Evolutionary conservation across 2,329 filamentous ascomycete species (phyloP).

Genomic region (Lasiodiplodia citricola): DNA sequence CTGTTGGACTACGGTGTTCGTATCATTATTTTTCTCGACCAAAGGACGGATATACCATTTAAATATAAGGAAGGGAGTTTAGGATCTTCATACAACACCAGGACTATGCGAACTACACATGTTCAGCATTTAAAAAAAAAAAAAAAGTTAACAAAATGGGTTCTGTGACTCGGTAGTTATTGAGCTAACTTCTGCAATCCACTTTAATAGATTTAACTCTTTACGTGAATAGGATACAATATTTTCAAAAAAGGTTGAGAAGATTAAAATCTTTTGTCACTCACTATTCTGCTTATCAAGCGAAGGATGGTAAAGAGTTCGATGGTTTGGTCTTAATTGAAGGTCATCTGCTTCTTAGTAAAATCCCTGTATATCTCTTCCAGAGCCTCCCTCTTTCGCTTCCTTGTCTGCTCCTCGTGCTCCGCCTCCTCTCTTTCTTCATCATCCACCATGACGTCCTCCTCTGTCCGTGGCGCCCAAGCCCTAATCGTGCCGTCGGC

Average conservation of each 20-base stretch:
- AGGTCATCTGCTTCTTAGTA: conserved; percentile 19
- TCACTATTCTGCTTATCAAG: neutral
- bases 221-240: too few species aligned
- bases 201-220: too few species aligned
- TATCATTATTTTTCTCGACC: neutral
- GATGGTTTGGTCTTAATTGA: neutral
- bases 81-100: neutral
- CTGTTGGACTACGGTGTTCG: neutral
- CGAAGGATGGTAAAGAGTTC: neutral
- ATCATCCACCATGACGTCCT: conserved; percentile 52
- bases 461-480: conserved; percentile 70
- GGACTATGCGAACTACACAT: neutral
- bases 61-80: neutral
- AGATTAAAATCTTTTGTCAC: too few species aligned
- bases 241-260: too few species aligned
- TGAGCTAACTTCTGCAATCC: too few species aligned
- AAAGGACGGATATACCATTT: neutral
- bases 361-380: conserved; percentile 65
- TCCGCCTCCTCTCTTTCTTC: conserved; percentile 46
- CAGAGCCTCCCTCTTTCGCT: conserved; percentile 74
- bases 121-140: neutral
- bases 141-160: neutral
- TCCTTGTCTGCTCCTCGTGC: conserved; percentile 47
- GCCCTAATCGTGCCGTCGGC: conserved; percentile 81
- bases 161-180: neutral